Conservation (phyloP, 106 monocot genomes). For the Dendrobium huoshanense region DNA sequence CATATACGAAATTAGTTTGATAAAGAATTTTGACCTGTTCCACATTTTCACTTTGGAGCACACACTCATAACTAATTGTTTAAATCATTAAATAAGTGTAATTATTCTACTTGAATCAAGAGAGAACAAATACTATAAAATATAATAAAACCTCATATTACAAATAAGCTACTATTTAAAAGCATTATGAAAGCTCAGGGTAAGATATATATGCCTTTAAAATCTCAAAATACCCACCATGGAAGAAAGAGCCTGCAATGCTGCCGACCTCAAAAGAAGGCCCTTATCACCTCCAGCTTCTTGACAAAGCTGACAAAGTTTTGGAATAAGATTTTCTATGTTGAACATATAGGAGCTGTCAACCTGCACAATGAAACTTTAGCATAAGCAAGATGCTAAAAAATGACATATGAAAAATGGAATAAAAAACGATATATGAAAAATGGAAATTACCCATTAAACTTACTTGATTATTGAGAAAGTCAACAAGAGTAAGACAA, state of each 20-base stretch:
- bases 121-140: neutral
- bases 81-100: neutral
- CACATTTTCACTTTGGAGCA: neutral
- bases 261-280: constrained; percentile 56
- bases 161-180: neutral
- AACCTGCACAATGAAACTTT: constrained; percentile 40
- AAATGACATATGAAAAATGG: neutral
- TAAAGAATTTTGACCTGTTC: neutral
- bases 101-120: neutral
- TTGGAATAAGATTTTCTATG: constrained; percentile 84
- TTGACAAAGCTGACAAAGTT: constrained; percentile 80
- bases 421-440: neutral
- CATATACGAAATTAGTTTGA: neutral
- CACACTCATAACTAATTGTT: neutral
- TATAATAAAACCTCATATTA: neutral
- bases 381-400: neutral
- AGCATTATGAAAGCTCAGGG: neutral
- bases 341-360: constrained; percentile 93
- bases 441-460: constrained; percentile 3
- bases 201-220: neutral
- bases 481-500: constrained; percentile 81
- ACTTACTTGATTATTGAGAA: constrained; percentile 76
- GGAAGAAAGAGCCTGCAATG: constrained; percentile 85
- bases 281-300: constrained; percentile 48
- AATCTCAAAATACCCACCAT: constrained; percentile 45